A percentile compares a stretch with the other conserved stretches of the same genome.
Conservation (phyloP, 176 grass and related monocot genomes). For the Leersia perrieri region DNA sequence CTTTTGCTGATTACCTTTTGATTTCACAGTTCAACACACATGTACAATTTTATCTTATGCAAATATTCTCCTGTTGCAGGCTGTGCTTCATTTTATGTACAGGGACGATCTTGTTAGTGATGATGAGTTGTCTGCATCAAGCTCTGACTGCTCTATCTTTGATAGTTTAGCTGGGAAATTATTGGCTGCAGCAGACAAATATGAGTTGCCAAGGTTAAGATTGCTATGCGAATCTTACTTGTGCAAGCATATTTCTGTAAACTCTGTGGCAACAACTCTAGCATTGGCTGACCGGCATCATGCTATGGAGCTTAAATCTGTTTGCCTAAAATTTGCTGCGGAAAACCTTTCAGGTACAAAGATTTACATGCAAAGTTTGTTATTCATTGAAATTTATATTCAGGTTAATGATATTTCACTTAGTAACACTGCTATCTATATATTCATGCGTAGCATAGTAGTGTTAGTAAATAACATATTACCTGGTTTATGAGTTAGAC, state of each 20-base stretch:
- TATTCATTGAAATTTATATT: too few relatives aligned
- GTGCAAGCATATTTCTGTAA: slow-evolving; percentile 85
- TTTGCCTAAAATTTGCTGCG: slow-evolving; percentile 90
- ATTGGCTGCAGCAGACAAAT: slow-evolving; percentile 84
- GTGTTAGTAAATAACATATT: not conserved
- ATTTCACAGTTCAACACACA: slow-evolving; percentile 13
- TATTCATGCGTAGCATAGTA: not conserved
- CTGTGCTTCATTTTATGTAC: slow-evolving; percentile 87
- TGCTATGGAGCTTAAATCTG: slow-evolving; percentile 85
- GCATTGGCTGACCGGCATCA: slow-evolving; percentile 75
- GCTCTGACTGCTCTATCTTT: slow-evolving; percentile 67
- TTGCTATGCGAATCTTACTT: slow-evolving; percentile 82
- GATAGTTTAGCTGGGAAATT: slow-evolving; percentile 78
- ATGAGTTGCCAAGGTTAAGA: slow-evolving; percentile 72
- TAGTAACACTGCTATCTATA: not conserved
- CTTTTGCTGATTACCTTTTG: slow-evolving; percentile 16
- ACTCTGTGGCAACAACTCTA: slow-evolving; percentile 75
- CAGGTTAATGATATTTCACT: too few relatives aligned
- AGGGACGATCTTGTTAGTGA: slow-evolving; percentile 72
- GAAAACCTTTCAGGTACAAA: slow-evolving; percentile 90
- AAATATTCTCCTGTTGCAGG: slow-evolving; percentile 42
- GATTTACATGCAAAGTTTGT: slow-evolving; percentile 4
- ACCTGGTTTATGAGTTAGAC: not conserved
- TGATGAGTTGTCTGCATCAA: slow-evolving; percentile 68
- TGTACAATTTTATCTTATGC: not conserved